Evolutionary conservation across 768 basidiomycete genomes (phyloP), one percentile per base, ranked within the genome.

Genomic region (Mycena filopes): DNA sequence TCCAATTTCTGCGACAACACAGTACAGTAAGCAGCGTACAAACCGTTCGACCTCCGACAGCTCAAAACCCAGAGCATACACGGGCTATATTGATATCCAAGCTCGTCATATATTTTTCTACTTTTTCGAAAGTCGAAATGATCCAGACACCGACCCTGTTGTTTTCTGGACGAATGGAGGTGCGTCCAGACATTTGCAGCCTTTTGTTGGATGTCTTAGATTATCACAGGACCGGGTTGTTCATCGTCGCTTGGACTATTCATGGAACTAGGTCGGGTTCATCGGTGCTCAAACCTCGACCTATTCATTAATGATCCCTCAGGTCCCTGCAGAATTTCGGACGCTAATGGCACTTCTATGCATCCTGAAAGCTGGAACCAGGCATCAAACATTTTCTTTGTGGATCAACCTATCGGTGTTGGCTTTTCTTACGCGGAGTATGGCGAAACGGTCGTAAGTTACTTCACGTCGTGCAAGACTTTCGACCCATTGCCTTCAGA

Each of bases 261-360:
- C 68, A 90, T 91, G 89, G 91, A 92, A 74, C 78, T 84, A 63
- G 91, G 91, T 70, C 8, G 36, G 28, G 36, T 36, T 49, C 28
- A 18, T 20, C 0, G 15, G 13, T 18, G 20, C 21, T 20, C 21
- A 40, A 40, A 12, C 9, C 13, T 47, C 36, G 20, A 12, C 21
- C 31, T 4, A 16, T 40, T n/a, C 40, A 13, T 63, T 33, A 38
- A 7, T 45, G 7, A 23, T 45, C 2, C 40, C 15, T 9, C 11
- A 87, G 89, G 91, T n/a, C 93, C 93, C 1, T 95, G 93, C 74
- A 81, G 86, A 41, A 82, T 92, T 15, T 77, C 81, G 18, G 80
- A 78, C 50, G 81, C 87, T 33, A 81, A 81, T 13, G 33, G 31
- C 12, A 81, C 88, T 0, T 81, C 77, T 3, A 83, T 80, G 69